phyloP scores from a whole-genome alignment of 108 stramenopile genomes.

The Aurantiochytrium sp. region DNA sequence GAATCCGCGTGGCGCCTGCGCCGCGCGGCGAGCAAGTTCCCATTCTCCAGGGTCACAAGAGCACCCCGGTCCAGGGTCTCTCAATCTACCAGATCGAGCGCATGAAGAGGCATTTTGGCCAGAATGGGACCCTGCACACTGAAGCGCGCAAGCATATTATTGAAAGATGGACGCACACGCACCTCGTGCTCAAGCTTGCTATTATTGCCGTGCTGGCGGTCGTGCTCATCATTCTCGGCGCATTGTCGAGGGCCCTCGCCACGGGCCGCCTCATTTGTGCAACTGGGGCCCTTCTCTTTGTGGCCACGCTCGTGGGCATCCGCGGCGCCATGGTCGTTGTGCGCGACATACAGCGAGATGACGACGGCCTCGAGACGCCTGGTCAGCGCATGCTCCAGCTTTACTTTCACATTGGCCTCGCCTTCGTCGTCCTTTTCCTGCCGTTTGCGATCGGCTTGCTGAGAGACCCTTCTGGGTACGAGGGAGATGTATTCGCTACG shows the following conservation, averaged over 20 bases:
- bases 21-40: too few relatives aligned
- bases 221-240: neutral
- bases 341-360: neutral
- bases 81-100: neutral
- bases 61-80: neutral
- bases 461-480: neutral
- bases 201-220: neutral
- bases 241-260: neutral
- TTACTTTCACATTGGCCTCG: slow-evolving; percentile 5
- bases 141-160: neutral
- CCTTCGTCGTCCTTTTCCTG: neutral
- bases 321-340: slow-evolving; percentile 1
- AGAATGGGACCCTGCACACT: neutral
- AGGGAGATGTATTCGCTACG: neutral
- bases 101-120: neutral
- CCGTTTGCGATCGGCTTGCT: neutral
- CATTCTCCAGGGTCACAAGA: neutral
- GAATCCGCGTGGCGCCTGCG: too few relatives aligned
- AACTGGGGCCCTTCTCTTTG: neutral
- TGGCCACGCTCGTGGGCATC: neutral
- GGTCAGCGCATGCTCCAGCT: neutral
- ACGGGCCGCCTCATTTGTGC: neutral
- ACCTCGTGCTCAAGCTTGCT: neutral
- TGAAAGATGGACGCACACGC: slow-evolving; percentile 16
- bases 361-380: slow-evolving; percentile 25